Evolutionary conservation across 352 stramenopile species (phyloP), one percentile per base, ranked within the genome.

Genomic region (Aphanomyces euteiches): DNA sequence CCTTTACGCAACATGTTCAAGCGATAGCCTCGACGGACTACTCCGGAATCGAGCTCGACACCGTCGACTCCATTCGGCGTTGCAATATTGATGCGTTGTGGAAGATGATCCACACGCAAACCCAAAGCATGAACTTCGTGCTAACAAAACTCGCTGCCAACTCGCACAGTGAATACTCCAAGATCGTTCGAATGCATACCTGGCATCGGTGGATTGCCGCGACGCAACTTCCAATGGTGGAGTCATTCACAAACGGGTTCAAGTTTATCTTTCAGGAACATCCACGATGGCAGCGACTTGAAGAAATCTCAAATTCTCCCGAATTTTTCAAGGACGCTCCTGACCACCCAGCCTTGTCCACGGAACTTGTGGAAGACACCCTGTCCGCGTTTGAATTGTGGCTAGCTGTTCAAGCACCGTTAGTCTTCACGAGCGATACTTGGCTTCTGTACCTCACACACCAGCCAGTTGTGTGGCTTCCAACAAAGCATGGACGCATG

Each of bases 301-400:
- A 19, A 17, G 21, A n/a, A 61, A 15, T 17, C 19, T 21, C 12
- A 2, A 61, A 15, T 61, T 61, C 56, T 38, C 21, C 56, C 21
- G 13, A 15, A 2, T 19, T 19, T 15, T 19, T 21, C 56, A 15
- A 13, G 56, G 13, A 17, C 13, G 56, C 19, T 15, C 56, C 13
- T 2, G 2, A 38, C 12, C 56, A 61, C 13, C 56, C 37, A 61
- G 13, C 19, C 21, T 48, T 15, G 1, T 61, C 21, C 13, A 61
- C 13, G 13, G 28, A 28, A 28, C 28, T 28, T 28, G 28, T 61
- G 13, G 56, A 61, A 48, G 56, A 61, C 56, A 21, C 19, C 56
- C 21, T 61, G 19, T 61, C 56, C 13, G 56, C 19, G 13, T 61
- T 61, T 61, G 56, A 61, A 19, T 21, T 61, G 12, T 61, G 56